Conservation (phyloP, 1,284 basidiomycete species). For the Rhodotorula sp. region DNA sequence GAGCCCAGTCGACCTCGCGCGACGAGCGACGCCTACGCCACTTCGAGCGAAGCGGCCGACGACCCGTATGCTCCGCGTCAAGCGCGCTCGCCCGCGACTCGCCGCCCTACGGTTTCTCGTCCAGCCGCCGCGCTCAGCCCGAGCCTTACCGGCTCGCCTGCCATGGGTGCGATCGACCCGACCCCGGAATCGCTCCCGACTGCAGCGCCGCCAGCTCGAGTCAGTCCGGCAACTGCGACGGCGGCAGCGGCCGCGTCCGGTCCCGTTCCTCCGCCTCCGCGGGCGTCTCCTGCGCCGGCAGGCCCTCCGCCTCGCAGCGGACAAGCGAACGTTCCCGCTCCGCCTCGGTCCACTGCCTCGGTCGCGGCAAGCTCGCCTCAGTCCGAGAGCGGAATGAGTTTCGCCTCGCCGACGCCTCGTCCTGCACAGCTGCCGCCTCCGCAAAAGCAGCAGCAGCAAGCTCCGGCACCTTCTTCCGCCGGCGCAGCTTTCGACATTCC, state of each 20-base stretch:
- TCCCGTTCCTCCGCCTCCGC: neutral
- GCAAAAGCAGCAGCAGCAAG: neutral
- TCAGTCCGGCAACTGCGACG: neutral
- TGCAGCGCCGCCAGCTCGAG: neutral
- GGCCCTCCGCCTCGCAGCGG: neutral
- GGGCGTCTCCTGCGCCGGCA: neutral
- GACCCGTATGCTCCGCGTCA: constrained; percentile 3
- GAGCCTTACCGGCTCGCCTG: neutral
- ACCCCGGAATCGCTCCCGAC: constrained; percentile 4
- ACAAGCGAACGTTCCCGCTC: neutral
- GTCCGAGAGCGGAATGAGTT: neutral
- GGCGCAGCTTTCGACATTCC: constrained; percentile 26
- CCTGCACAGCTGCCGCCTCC: neutral
- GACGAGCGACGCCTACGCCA: constrained; percentile 1
- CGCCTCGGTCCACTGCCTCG: neutral
- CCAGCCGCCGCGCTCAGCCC: constrained; percentile 1
- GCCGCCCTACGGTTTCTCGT: constrained; percentile 1
- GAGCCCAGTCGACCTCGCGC: neutral
- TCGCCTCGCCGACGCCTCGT: constrained; percentile 8
- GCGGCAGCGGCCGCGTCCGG: neutral
- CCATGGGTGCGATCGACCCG: neutral
- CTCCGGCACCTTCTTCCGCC: neutral
- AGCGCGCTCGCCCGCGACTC: constrained; percentile 9
- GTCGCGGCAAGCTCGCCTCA: constrained; percentile 10
- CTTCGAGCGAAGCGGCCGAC: neutral